A percentile compares a stretch with the other conserved stretches of the same genome.
These are phyloP conservation scores for Pythium apleroticum DNA, from an alignment of 352 stramenopile genomes.

Conservation along the genomic window DNA sequence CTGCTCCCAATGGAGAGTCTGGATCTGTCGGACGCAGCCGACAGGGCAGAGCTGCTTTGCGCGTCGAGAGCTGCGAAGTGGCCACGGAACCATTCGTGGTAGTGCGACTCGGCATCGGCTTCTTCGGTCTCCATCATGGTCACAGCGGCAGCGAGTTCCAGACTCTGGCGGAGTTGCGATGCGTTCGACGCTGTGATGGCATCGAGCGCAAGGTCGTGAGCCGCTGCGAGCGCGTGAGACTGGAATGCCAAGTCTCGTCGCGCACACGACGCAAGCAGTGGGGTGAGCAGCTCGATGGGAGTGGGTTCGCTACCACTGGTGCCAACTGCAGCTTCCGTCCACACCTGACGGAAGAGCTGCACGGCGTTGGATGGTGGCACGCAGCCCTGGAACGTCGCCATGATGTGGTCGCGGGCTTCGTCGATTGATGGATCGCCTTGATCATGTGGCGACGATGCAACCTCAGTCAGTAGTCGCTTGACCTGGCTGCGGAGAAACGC, in stretches of 20 bases:
- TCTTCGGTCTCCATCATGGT: not conserved
- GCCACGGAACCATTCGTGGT: conserved; percentile 31
- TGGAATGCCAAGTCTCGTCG: conserved; percentile 17
- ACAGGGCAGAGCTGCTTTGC: not conserved
- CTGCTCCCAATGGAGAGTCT: conserved; percentile 3
- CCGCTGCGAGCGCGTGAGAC: conserved; percentile 26
- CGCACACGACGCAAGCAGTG: conserved; percentile 22
- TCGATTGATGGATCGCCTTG: not conserved
- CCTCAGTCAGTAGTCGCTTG: not conserved
- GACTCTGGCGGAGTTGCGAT: conserved; percentile 20
- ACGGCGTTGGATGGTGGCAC: conserved; percentile 11
- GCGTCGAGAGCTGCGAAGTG: conserved; percentile 13
- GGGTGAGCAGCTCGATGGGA: conserved; percentile 10
- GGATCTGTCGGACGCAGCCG: not conserved
- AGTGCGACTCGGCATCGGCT: conserved; percentile 16
- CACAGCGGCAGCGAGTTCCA: conserved; percentile 33
- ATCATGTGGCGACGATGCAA: not conserved
- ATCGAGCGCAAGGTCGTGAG: conserved; percentile 38
- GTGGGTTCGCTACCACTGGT: not conserved
- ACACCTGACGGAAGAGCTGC: conserved; percentile 16
- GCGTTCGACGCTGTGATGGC: conserved; percentile 25
- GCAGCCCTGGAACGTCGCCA: conserved; percentile 24
- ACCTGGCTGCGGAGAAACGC: conserved; percentile 7
- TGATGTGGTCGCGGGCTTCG: conserved; percentile 12
- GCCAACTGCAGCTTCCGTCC: not conserved